Evolutionary conservation across 495 filamentous ascomycete genomes (phyloP), one percentile per base, ranked within the genome.

Genomic region (Penicillium manginii): DNA sequence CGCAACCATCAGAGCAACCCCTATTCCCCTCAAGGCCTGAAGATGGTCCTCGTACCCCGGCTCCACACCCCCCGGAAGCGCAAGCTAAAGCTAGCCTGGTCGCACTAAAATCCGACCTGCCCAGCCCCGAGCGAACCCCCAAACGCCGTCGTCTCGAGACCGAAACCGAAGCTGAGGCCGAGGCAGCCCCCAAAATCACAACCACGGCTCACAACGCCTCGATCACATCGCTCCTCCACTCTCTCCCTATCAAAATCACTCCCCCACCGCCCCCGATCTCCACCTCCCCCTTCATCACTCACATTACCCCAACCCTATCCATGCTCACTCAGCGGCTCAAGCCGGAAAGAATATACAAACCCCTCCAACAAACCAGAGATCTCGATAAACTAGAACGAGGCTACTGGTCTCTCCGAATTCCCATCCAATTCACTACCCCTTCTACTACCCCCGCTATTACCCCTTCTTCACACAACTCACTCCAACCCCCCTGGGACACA

Each of bases 311-410:
- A 10, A 74, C 79, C 8, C 78, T 90, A 14, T 62, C 70, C 3
- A 75, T 81, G 63, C 72, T 90, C 4, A 77, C 79, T 0, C 52
- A 60, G 3, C 80, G 85, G 9, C 78, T 88, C 39, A 73, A 79
- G 6, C 76, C 83, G 4, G 10, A 61, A 0, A 71, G 66, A 4
- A 81, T 79, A 0, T 90, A 81, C 65, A 75, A 62, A n/a, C 87
- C 87, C 2, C 50, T 56, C n/a, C 55, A 58, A 0, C 78, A 84
- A 65, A 67, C 70, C 3, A 81, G 89, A 5, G 61, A 64, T 0
- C 73, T 89, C 0, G 73, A 81, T 9, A 69, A 68, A 0, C 76
- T 84, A 15, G 90, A 93, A 64, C 73, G 89, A 29, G 90, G 90
- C 17, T 82, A 88, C 67, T 93, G 90, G 90, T 65, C 72, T 12